Evolutionary conservation across 306 rosid species (phyloP), one percentile per base, ranked within the genome.

Genomic region (Begonia peltatifolia): DNA sequence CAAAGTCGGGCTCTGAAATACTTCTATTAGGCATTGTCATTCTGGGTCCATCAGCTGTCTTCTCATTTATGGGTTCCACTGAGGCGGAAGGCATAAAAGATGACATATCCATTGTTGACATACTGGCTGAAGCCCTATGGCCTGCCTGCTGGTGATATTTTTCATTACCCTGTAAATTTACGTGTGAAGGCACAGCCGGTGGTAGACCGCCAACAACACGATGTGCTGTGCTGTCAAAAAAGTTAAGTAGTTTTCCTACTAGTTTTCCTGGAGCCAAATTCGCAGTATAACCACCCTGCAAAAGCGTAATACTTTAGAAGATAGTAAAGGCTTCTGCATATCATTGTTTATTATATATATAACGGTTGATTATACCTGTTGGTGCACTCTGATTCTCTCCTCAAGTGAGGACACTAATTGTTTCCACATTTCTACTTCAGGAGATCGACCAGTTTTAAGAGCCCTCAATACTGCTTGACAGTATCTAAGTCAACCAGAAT

Each of bases 201-300:
- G 95, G 94, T 41, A 84, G 63, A 50, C 93, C 93, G 23, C 96
- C 95, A 54, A 89, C 95, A 68, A 89, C 97, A 51, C 89, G 84
- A 68, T 82, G 89, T 14, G 97, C 95, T 14, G 97, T 89, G 64
- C 74, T 84, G 68, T 89, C 95, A 67, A 89, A 70, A 68, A 89
- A 77, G 71, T 83, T 82, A 42, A 78, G 93, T 66, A 89, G 68
- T 67, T 84, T 89, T 59, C 87, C 94, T 2, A 81, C 87, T 63
- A 87, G 63, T 55, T 86, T 86, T 66, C 64, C 80, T 3, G 94
- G 79, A 68, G 84, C 95, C 64, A 80, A 63, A 79, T 84, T 82
- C 46, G 80, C 66, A 47, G 93, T 66, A 58, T 84, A 89, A 62
- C 95, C 95, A 55, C 97, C 95, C 97, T 89, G 74, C 53, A 64